Base-by-base conservation (phyloP, 129 eudicot species). In the Calendula officinalis region DNA sequence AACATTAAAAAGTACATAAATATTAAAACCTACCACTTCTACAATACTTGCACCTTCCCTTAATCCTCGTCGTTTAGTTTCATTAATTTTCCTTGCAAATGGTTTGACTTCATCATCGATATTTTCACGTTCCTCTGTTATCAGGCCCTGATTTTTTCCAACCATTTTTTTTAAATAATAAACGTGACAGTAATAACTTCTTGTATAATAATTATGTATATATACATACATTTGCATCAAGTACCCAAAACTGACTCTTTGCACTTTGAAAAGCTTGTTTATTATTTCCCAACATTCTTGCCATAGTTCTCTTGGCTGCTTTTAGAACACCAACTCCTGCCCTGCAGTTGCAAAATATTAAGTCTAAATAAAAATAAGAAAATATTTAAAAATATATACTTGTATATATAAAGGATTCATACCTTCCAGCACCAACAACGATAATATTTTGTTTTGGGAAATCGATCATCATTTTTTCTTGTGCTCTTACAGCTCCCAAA, bases 371-470 rank as follows among this genome's bases (percentile, higher is more conserved):
- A 70, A 14, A 17, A n/a, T n/a, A n/a, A n/a, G n/a, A n/a, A n/a
- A n/a, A 40, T 27, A 14, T n/a, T n/a, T n/a, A 39, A 52, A 66
- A 53, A 32, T 4, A 40, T n/a, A n/a, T n/a, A n/a, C n/a, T n/a
- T n/a, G n/a, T n/a, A n/a, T n/a, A n/a, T n/a, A n/a, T n/a, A n/a
- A n/a, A 22, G 14, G 43, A 32, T 34, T 46, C 17, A 54, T 10
- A 91, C 96, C 96, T 91, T 77, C 96, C 96, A 53, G 96, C 98
- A 60, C 96, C 96, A 68, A 88, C 96, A 71, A 91, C 96, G 49
- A 91, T 94, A 64, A 91, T 91, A 71, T 76, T 91, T 80, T 80
- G 87, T 73, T 91, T 91, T 52, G 98, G 96, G 62, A 91, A 91
- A 66, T 92, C 96, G 40, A 92, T 83, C 95, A 88, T 77, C 74